These are phyloP conservation scores for Phytophthora syringae DNA, from an alignment of 352 stramenopile species.

Conservation along the genomic window DNA sequence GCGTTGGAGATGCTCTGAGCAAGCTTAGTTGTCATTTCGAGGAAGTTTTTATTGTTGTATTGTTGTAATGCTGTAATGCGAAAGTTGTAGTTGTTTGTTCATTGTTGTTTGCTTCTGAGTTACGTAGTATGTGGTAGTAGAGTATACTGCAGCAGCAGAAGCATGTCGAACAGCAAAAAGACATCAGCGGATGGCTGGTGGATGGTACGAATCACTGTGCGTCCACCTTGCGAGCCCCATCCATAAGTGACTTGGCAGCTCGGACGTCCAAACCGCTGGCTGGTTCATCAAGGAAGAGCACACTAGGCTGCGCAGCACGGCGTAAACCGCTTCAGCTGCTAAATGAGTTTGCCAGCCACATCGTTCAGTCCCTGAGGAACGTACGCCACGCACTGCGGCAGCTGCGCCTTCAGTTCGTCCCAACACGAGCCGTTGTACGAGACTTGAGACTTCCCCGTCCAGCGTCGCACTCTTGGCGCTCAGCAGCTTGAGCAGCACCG, in stretches of 20 bases:
- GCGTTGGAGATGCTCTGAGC: no score
- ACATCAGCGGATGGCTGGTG: slow-evolving; percentile 52
- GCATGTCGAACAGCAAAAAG: slow-evolving; percentile 80
- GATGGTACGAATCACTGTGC: slow-evolving; percentile 16
- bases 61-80: no score
- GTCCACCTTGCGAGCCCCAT: slow-evolving; percentile 46
- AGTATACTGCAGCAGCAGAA: slow-evolving; percentile 88
- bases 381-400: slow-evolving; percentile 55
- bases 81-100: no score
- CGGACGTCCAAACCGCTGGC: slow-evolving; percentile 73
- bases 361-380: slow-evolving; percentile 31
- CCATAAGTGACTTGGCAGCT: slow-evolving; percentile 71
- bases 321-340: no score
- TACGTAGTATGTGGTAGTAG: no score
- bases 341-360: no score
- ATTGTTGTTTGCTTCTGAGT: no score
- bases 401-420: slow-evolving; percentile 32
- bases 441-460: slow-evolving; percentile 47
- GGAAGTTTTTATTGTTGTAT: no score
- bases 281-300: slow-evolving; percentile 32
- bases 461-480: slow-evolving; percentile 32
- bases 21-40: no score
- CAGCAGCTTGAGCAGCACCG: slow-evolving; percentile 52
- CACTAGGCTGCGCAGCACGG: no score
- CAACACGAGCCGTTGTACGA: slow-evolving; percentile 48